A percentile compares a stretch with the other conserved stretches of the same genome.
Evolutionary conservation across 1,139 yeast genomes (phyloP).

Genomic region (Pichia sp.): DNA sequence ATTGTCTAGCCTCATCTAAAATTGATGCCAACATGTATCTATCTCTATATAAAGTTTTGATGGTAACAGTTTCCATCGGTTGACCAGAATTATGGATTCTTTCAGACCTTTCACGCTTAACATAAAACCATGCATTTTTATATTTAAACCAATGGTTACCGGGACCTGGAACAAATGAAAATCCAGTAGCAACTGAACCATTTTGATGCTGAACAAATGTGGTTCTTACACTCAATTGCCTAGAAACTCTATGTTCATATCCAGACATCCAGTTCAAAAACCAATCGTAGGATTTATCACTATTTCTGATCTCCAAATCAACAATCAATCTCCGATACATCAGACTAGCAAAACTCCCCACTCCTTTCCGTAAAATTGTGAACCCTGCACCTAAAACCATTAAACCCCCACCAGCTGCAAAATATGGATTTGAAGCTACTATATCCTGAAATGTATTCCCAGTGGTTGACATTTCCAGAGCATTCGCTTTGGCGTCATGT

Average conservation of each 20-base stretch:
- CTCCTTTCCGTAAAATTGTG: conserved; percentile 69
- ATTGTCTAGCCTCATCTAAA: conserved; percentile 71
- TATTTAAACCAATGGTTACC: conserved; percentile 86
- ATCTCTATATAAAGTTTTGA: conserved; percentile 85
- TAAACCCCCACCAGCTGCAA: conserved; percentile 96
- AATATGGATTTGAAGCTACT: conserved; percentile 74
- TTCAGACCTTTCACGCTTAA: conserved; percentile 85
- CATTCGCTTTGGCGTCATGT: not conserved
- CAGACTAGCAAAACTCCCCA: conserved; percentile 55
- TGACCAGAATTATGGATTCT: conserved; percentile 84
- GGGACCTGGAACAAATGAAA: conserved; percentile 95
- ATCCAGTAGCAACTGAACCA: conserved; percentile 82
- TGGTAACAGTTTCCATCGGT: conserved; percentile 91
- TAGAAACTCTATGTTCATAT: conserved; percentile 60
- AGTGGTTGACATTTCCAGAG: not conserved
- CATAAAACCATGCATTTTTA: conserved; percentile 81
- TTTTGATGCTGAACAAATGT: conserved; percentile 83
- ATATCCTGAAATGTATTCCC: conserved; percentile 38
- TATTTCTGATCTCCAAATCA: conserved; percentile 87
- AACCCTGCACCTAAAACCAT: conserved; percentile 88
- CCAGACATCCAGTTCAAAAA: conserved; percentile 95
- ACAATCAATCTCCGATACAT: conserved; percentile 79
- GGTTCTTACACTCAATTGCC: conserved; percentile 90
- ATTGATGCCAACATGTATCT: conserved; percentile 62
- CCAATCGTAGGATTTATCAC: conserved; percentile 92